Conservation (phyloP, 2,329 filamentous ascomycete genomes). For the Claviceps cyperi region DNA sequence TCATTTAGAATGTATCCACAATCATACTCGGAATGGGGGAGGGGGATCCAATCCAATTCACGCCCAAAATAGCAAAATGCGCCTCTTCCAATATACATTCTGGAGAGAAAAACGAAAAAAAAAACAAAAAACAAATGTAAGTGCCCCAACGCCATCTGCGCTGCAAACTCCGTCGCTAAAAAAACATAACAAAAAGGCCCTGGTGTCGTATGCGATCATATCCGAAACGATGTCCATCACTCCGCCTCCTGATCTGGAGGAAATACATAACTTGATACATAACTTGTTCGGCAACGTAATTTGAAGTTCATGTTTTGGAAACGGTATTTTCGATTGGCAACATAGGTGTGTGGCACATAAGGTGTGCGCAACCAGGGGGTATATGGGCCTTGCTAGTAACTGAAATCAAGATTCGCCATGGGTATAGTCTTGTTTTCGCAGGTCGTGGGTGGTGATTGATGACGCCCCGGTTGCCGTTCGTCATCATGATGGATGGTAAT, state of each 20-base stretch:
- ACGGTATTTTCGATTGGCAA: not conserved
- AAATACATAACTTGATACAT: slow-evolving; percentile 1
- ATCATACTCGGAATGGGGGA: too few species aligned
- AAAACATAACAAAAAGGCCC: not conserved
- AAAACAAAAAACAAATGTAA: not conserved
- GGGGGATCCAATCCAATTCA: too few species aligned
- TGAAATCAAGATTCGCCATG: slow-evolving; percentile 48
- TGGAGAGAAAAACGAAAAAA: too few species aligned
- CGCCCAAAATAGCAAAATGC: too few species aligned
- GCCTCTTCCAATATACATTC: too few species aligned
- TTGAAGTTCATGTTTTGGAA: not conserved
- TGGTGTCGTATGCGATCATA: slow-evolving; percentile 1
- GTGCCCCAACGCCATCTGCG: not conserved
- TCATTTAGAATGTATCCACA: too few species aligned
- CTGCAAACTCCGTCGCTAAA: slow-evolving; percentile 7
- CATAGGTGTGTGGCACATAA: not conserved
- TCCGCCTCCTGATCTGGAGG: too few species aligned
- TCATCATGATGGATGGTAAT: slow-evolving; percentile 23
- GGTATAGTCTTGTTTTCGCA: slow-evolving; percentile 36
- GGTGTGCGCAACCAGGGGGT: not conserved
- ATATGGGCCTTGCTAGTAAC: slow-evolving; percentile 27
- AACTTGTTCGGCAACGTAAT: not conserved
- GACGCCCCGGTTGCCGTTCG: slow-evolving; percentile 18
- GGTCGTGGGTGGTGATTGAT: slow-evolving; percentile 16
- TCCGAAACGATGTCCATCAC: not conserved